phyloP scores from a whole-genome alignment of 2,329 filamentous ascomycete species.

The Blastomyces emzantsi region DNA sequence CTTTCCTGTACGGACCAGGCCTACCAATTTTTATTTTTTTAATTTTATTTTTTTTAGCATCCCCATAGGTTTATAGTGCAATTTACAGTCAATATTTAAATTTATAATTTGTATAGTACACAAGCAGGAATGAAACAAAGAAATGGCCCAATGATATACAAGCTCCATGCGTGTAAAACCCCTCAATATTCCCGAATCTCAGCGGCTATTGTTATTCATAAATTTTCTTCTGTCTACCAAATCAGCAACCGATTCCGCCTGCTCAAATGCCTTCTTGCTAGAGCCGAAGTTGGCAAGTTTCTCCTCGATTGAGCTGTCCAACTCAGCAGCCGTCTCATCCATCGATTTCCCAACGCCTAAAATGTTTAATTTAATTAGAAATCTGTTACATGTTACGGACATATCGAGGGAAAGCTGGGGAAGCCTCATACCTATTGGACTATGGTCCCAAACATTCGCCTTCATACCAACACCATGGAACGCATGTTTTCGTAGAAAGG shows the following conservation, averaged over 20 bases:
- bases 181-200: constrained; percentile 24
- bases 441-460: constrained; percentile 90
- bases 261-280: constrained; percentile 25
- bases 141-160: constrained; percentile 5
- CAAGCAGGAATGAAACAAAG: constrained; percentile 1
- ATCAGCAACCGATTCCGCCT: constrained; percentile 25
- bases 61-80: too few species aligned
- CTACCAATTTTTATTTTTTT: background rate
- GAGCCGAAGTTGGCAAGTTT: constrained; percentile 37
- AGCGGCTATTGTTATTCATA: constrained; percentile 28
- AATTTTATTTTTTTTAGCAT: too few species aligned
- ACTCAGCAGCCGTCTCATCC: constrained; percentile 30
- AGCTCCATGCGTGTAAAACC: constrained; percentile 12
- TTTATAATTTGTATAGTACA: constrained; percentile 2
- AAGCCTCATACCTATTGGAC: constrained; percentile 53
- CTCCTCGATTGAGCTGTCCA: constrained; percentile 33
- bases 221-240: constrained; percentile 32
- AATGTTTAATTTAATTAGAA: constrained; percentile 11
- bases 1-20: background rate
- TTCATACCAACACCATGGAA: constrained; percentile 99
- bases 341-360: constrained; percentile 35
- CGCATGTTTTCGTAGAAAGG: constrained; percentile 82
- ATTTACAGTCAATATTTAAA: too few species aligned
- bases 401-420: constrained; percentile 2
- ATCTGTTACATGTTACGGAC: constrained; percentile 7